Evolutionary conservation across 495 filamentous ascomycete genomes (phyloP).

Genomic region (Tuber indicum): DNA sequence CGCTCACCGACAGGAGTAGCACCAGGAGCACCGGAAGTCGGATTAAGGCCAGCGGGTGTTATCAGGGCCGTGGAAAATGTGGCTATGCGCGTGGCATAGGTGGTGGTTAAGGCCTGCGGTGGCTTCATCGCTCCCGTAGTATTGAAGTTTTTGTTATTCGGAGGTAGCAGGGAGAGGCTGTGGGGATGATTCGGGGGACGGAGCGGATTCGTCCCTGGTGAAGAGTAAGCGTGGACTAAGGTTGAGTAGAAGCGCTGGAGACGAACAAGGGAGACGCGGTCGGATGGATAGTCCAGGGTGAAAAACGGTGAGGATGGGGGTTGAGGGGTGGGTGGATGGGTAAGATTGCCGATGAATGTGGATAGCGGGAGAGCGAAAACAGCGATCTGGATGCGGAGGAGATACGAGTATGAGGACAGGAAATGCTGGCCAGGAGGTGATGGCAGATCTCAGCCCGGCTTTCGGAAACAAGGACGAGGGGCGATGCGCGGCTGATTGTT

Average conservation of each 20-base stretch:
- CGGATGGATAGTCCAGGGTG: conserved; percentile 16
- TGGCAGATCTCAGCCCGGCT: conserved; percentile 6
- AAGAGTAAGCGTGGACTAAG: conserved; percentile 1
- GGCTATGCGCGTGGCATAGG: conserved; percentile 76
- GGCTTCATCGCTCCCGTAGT: conserved; percentile 42
- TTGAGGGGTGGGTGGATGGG: conserved; percentile 17
- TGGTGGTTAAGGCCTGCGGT: conserved; percentile 82
- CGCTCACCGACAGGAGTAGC: conserved; percentile 56
- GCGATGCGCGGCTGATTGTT: conserved; percentile 18
- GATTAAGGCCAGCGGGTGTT: conserved; percentile 71
- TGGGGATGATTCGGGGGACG: conserved; percentile 13
- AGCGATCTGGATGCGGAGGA: background rate
- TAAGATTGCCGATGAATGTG: conserved; percentile 19
- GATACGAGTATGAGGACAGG: background rate
- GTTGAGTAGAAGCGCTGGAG: conserved; percentile 26
- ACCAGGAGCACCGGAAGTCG: conserved; percentile 50
- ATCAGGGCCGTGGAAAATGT: conserved; percentile 89
- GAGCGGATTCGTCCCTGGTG: conserved; percentile 4
- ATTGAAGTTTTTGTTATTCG: conserved; percentile 3
- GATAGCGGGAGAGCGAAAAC: background rate
- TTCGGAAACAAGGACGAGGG: conserved; percentile 4
- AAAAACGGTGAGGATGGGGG: conserved; percentile 22
- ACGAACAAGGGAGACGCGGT: conserved; percentile 21
- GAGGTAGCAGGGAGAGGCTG: conserved; percentile 10
- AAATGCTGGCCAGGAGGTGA: background rate